These are phyloP conservation scores for Hysterangium stoloniferum DNA, from an alignment of 768 basidiomycete species.

Conservation along the genomic window DNA sequence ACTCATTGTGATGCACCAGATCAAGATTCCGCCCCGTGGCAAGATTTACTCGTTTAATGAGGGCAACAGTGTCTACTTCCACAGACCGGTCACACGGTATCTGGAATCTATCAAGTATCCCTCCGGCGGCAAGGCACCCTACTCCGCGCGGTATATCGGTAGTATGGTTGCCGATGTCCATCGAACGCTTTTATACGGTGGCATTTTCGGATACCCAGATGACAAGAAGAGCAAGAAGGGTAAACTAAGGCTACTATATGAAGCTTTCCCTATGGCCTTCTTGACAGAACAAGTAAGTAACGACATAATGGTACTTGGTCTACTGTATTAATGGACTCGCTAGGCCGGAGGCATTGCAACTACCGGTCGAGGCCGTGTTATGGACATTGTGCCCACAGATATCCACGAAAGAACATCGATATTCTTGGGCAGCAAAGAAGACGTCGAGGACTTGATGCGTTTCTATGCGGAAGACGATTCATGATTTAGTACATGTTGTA, in stretches of 20 bases:
- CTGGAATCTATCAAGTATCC: conserved; percentile 92
- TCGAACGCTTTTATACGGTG: conserved; percentile 92
- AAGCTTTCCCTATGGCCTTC: conserved; percentile 97
- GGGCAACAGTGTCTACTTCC: conserved; percentile 94
- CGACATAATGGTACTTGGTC: background rate
- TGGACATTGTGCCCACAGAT: conserved; percentile 78
- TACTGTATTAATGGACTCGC: conserved; percentile 14
- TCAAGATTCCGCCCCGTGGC: conserved; percentile 86
- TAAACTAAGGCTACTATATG: conserved; percentile 90
- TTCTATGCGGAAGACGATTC: conserved; percentile 50
- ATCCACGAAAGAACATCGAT: conserved; percentile 93
- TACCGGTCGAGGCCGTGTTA: conserved; percentile 86
- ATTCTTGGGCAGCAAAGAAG: conserved; percentile 89
- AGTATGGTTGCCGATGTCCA: conserved; percentile 99
- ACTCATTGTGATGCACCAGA: conserved; percentile 35
- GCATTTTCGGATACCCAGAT: conserved; percentile 96
- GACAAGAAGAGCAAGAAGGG: conserved; percentile 98
- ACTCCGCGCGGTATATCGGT: conserved; percentile 90
- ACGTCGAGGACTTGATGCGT: conserved; percentile 83
- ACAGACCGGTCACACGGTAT: conserved; percentile 72
- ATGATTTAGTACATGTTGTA: conserved; percentile 8
- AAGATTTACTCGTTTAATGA: conserved; percentile 99
- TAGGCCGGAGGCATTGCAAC: conserved; percentile 96
- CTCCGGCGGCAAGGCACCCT: conserved; percentile 66
- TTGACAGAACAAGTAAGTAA: conserved; percentile 77